Evolutionary conservation across 129 eudicot genomes (phyloP).

Genomic region (Escallonia rubra): DNA sequence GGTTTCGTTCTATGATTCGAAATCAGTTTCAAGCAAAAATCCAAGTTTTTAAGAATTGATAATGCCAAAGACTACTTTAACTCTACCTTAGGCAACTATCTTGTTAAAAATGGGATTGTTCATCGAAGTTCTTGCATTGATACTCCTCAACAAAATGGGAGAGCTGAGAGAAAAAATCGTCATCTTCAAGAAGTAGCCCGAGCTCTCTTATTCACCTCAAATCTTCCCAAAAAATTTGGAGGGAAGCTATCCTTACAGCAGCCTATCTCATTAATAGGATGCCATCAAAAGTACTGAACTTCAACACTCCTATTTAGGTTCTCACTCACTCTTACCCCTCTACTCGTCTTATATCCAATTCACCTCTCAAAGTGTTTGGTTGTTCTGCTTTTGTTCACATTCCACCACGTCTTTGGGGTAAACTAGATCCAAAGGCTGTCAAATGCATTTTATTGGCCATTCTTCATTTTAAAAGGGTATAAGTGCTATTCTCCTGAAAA

Average conservation of each 20-base stretch:
- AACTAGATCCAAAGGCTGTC: neutral
- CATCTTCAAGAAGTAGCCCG: neutral
- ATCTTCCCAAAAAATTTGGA: constrained; percentile 5
- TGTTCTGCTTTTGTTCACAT: neutral
- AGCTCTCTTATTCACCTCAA: neutral
- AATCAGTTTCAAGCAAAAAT: neutral
- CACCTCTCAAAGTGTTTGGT: neutral
- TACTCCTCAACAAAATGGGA: constrained; percentile 16
- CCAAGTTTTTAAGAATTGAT: neutral
- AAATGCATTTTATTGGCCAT: constrained; percentile 2
- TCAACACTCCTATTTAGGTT: neutral
- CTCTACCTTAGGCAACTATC: neutral
- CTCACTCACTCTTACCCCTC: neutral
- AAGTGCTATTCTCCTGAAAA: neutral
- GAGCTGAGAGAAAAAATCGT: constrained; percentile 4
- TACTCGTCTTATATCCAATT: neutral
- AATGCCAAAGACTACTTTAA: neutral
- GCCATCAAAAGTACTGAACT: neutral
- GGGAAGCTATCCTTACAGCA: constrained; percentile 1
- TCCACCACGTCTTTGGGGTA: neutral
- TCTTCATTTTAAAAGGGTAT: neutral
- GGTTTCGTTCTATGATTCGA: neutral
- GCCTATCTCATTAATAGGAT: neutral
- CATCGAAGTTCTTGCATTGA: constrained; percentile 5
- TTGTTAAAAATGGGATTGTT: neutral